phyloP scores from a whole-genome alignment of 2,329 filamentous ascomycete species.

The Arthrinium phaeospermum region DNA sequence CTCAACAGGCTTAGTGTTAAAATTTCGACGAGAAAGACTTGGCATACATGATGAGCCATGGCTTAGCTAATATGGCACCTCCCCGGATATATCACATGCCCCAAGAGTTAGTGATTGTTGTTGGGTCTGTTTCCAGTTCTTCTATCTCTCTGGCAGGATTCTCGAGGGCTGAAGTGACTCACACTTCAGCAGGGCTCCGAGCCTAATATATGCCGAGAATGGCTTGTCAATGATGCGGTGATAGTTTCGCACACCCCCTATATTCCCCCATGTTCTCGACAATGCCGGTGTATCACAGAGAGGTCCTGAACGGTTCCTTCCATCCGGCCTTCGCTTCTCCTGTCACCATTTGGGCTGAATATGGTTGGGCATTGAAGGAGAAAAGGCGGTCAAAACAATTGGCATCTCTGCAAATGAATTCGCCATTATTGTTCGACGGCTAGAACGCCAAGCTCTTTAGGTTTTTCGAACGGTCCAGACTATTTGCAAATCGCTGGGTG shows the following conservation, averaged over 20 bases:
- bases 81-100: neutral
- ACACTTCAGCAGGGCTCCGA: neutral
- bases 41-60: neutral
- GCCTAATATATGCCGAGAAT: neutral
- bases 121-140: neutral
- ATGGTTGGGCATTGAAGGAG: neutral
- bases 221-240: neutral
- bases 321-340: neutral
- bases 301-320: neutral
- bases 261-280: neutral
- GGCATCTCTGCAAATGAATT: neutral
- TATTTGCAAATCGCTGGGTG: neutral
- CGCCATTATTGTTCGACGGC: too few species aligned
- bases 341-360: neutral
- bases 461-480: neutral
- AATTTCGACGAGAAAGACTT: too few species aligned
- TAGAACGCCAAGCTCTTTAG: neutral
- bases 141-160: neutral
- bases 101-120: accelerated
- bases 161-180: neutral
- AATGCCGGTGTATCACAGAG: neutral
- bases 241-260: neutral
- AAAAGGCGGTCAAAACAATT: neutral
- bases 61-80: neutral
- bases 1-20: neutral